Percentiles rank a stretch among this genome's conserved stretches.
phyloP scores from a whole-genome alignment of 306 rosid genomes.

The peach (Prunus persica) region DNA sequence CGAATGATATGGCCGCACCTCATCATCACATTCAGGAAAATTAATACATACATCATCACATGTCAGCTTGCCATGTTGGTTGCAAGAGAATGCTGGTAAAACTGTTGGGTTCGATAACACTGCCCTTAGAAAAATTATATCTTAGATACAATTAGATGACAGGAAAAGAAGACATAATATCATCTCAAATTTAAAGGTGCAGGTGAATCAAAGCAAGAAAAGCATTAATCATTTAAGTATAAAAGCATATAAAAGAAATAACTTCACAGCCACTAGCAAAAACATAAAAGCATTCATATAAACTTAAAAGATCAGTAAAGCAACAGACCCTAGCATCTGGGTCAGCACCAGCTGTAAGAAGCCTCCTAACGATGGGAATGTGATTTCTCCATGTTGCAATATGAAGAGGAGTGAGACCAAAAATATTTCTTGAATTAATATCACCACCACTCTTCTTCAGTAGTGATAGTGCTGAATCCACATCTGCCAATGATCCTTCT shows the following conservation, averaged over 20 bases:
- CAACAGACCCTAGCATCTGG: constrained; percentile 85
- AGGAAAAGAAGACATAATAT: no score
- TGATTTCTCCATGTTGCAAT: constrained; percentile 95
- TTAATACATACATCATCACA: not conserved
- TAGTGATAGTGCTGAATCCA: constrained; percentile 60
- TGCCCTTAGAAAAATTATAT: not conserved
- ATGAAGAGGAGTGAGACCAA: constrained; percentile 89
- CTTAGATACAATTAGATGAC: not conserved
- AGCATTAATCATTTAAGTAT: not conserved
- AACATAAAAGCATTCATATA: constrained; percentile 12
- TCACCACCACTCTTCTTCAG: constrained; percentile 79
- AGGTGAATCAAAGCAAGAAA: not conserved
- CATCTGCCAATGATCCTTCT: constrained; percentile 72
- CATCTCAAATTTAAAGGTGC: not conserved
- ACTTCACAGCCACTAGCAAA: not conserved
- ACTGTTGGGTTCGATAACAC: not conserved
- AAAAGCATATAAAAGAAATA: not conserved
- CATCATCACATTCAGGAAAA: not conserved
- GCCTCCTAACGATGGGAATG: constrained; percentile 80
- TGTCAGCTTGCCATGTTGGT: not conserved
- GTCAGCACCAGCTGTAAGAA: constrained; percentile 90
- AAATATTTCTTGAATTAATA: constrained; percentile 65
- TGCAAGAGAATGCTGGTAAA: not conserved
- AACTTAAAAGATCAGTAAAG: constrained; percentile 10
- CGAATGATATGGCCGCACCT: not conserved